Percentiles rank a stretch among this genome's conserved stretches.
Evolutionary conservation across 2,329 filamentous ascomycete species (phyloP).

Genomic region (Acrocalymma vagum): DNA sequence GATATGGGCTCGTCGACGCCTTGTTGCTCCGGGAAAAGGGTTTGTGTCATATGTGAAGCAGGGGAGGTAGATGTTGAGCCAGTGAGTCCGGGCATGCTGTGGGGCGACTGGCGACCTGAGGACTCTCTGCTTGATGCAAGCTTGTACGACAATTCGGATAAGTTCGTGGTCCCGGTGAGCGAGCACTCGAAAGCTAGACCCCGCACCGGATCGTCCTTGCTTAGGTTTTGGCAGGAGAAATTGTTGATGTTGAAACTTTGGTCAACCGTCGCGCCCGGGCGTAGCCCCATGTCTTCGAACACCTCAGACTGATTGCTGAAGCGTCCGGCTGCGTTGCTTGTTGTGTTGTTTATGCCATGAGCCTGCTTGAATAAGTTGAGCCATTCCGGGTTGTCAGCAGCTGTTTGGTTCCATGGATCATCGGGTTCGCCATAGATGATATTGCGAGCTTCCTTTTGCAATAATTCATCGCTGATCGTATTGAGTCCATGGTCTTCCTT

Average conservation of each 20-base stretch:
- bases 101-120: constrained; percentile 22
- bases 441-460: constrained; percentile 57
- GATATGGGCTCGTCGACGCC: constrained; percentile 25
- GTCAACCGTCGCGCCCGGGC: constrained; percentile 29
- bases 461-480: constrained; percentile 57
- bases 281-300: constrained; percentile 44
- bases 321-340: constrained; percentile 9
- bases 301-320: constrained; percentile 32
- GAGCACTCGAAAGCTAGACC: constrained; percentile 33
- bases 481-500: constrained; percentile 44
- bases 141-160: constrained; percentile 21
- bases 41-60: constrained; percentile 22
- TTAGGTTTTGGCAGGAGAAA: constrained; percentile 24
- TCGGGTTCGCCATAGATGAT: constrained; percentile 57
- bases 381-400: constrained; percentile 55
- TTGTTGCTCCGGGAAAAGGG: constrained; percentile 15
- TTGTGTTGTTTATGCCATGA: constrained; percentile 47
- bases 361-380: constrained; percentile 59
- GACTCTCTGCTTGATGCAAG: too few relatives aligned
- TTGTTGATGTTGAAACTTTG: constrained; percentile 39
- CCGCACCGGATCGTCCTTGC: constrained; percentile 18
- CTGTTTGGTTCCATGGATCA: constrained; percentile 57
- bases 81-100: constrained; percentile 22
- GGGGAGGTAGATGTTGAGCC: constrained; percentile 23
- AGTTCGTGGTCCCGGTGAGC: constrained; percentile 30